phyloP scores from a whole-genome alignment of 768 basidiomycete species.

The Tylopilus vinaceipallidus region DNA sequence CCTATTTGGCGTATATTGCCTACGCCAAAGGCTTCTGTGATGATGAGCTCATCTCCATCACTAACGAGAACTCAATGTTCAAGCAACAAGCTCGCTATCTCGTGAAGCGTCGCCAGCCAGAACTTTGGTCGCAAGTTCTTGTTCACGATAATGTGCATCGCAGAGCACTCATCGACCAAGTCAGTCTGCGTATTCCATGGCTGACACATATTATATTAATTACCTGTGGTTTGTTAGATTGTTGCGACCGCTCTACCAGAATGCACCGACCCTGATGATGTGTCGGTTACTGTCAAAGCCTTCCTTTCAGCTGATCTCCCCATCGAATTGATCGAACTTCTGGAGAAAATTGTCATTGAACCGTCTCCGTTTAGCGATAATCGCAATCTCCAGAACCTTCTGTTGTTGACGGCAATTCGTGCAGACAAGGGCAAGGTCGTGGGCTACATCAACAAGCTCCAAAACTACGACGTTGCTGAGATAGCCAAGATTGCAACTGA shows the following conservation, averaged over 20 bases:
- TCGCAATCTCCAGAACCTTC: conserved; percentile 90
- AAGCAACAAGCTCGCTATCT: conserved; percentile 99
- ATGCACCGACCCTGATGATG: conserved; percentile 97
- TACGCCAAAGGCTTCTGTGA: conserved; percentile 99
- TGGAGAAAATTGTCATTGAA: conserved; percentile 99
- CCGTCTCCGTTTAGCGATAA: conserved; percentile 98
- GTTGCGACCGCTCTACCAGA: conserved; percentile 95
- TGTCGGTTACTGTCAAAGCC: conserved; percentile 97
- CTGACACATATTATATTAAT: background rate
- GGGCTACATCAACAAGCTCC: conserved; percentile 94
- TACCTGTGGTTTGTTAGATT: conserved; percentile 47
- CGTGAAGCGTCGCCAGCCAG: conserved; percentile 91
- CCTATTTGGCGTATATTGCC: conserved; percentile 97
- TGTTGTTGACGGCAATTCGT: conserved; percentile 93
- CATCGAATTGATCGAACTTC: conserved; percentile 91
- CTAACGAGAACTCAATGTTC: conserved; percentile 99
- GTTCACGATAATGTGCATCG: conserved; percentile 87
- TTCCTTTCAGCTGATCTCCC: conserved; percentile 97
- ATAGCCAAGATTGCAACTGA: conserved; percentile 97
- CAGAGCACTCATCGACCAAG: conserved; percentile 91
- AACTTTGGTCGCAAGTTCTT: conserved; percentile 96
- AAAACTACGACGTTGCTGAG: conserved; percentile 91
- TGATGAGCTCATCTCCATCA: conserved; percentile 93
- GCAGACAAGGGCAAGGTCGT: conserved; percentile 99
- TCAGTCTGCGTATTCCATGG: conserved; percentile 25